phyloP scores from a whole-genome alignment of 2,329 filamentous ascomycete species.

The Aspergillus melleus region DNA sequence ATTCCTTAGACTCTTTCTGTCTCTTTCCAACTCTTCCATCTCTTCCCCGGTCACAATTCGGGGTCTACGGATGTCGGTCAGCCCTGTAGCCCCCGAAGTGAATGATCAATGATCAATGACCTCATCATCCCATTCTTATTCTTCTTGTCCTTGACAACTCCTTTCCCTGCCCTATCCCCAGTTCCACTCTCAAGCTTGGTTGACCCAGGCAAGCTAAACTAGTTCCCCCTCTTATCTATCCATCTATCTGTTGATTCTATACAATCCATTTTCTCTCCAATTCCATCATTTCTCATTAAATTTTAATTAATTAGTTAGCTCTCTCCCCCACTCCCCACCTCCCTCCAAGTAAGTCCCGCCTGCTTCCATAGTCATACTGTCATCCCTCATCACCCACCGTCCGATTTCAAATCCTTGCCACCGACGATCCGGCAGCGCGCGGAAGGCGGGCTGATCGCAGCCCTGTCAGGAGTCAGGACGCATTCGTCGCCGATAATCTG shows the following conservation, averaged over 20 bases:
- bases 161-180: too few relatives aligned
- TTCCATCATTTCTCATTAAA: not conserved
- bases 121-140: too few relatives aligned
- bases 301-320: not conserved
- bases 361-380: not conserved
- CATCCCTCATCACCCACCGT: not conserved
- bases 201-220: too few relatives aligned
- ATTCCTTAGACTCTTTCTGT: too few relatives aligned
- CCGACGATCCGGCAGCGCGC: constrained; percentile 19
- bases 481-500: constrained; percentile 23
- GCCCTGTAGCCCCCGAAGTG: not conserved
- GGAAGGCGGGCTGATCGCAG: constrained; percentile 23
- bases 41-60: not conserved
- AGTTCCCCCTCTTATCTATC: too few relatives aligned
- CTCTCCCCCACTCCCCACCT: not conserved
- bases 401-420: constrained; percentile 8
- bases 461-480: constrained; percentile 8
- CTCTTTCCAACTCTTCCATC: not conserved
- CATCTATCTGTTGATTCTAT: too few relatives aligned
- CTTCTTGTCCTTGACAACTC: too few relatives aligned
- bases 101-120: too few relatives aligned
- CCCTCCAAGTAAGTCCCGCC: not conserved
- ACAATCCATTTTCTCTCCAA: not conserved
- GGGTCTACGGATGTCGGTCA: not conserved
- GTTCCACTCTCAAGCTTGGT: too few relatives aligned